These are phyloP conservation scores for Ogataea allantospora DNA, from an alignment of 805 yeast genomes.

Conservation along the genomic window DNA sequence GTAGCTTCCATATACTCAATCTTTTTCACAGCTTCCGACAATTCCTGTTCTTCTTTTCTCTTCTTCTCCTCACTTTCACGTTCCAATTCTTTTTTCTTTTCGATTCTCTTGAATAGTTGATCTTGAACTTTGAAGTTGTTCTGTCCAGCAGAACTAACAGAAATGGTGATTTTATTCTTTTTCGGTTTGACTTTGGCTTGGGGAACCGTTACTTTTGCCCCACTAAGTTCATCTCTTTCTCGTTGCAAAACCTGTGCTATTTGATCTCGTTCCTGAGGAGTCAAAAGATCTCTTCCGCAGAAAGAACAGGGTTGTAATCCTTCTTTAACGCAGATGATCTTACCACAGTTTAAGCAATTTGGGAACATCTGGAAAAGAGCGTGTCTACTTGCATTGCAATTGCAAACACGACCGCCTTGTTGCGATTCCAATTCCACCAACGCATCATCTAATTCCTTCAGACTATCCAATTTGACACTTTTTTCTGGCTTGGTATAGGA, in stretches of 20 bases:
- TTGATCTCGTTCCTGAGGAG: conserved; percentile 56
- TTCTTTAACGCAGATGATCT: conserved; percentile 85
- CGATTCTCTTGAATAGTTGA: conserved; percentile 56
- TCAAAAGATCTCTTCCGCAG: conserved; percentile 70
- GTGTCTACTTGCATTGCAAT: conserved; percentile 85
- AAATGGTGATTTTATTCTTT: conserved; percentile 50
- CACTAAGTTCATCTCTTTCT: conserved; percentile 50
- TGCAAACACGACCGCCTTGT: conserved; percentile 42
- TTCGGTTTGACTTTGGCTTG: conserved; percentile 27
- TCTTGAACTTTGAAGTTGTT: conserved; percentile 71
- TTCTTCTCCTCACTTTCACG: conserved; percentile 33
- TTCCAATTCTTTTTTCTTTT: conserved; percentile 42
- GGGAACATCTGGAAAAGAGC: conserved; percentile 89
- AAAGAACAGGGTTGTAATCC: conserved; percentile 88
- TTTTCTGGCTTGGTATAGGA: neutral
- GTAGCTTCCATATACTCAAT: conserved; percentile 42
- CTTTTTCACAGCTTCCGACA: conserved; percentile 42
- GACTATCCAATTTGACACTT: conserved; percentile 40
- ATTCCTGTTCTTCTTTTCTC: conserved; percentile 38
- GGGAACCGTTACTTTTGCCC: conserved; percentile 20
- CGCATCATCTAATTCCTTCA: conserved; percentile 51
- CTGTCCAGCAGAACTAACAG: conserved; percentile 58
- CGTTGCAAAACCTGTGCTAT: conserved; percentile 50
- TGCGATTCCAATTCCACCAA: conserved; percentile 43
- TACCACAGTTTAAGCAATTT: conserved; percentile 91